Base-by-base conservation (phyloP, 1,139 yeast genomes). In the Lodderomyces beijingensis region DNA sequence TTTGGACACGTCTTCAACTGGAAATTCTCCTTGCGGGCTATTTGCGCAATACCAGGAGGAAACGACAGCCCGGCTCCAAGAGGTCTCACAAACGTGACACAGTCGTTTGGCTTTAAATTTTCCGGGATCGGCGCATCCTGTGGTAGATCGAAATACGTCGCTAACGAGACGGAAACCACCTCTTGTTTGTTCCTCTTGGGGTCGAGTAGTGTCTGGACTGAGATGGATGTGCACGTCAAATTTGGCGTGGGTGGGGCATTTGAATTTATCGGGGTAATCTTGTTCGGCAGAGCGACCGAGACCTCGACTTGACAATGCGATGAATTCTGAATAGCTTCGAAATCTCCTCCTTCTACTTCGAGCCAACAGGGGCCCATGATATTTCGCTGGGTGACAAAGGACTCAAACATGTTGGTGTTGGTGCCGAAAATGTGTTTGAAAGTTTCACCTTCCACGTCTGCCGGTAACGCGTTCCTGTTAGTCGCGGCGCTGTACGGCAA, bases 351-450 rank as follows among this genome's bases (percentile, higher is more conserved):
- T 27, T 70, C 64, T 31, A 93, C 66, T 34, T 82, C 82, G 34
- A 91, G 64, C 98, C 98, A 91, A 53, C 98, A 88, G 1, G 99
- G 99, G 4, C 99, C 99, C 96, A 88, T 88, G 27, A 91, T 70
- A 44, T 82, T 79, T 46, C 85, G 73, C 53, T 83, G 86, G 19
- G 88, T 53, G 9, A 87, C 95, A 59, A 91, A 87, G 10, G 87
- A 73, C 59, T 91, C 98, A 57, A 91, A 88, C 25, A 86, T 66
- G 37, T 72, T 71, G 3, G 93, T 61, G 39, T 70, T 75, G 4
- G 87, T 69, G 30, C 98, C 98, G 60, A 89, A 88, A 3, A 87
- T 86, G 39, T 75, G 83, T 15, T 71, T 63, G 51, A 85, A 89
- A 0, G 95, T 84, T 34, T 75, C 79, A 38, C 96, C 95, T 40